These are phyloP conservation scores for Neurospora sublineolata DNA, from an alignment of 495 filamentous ascomycete species.

Conservation along the genomic window DNA sequence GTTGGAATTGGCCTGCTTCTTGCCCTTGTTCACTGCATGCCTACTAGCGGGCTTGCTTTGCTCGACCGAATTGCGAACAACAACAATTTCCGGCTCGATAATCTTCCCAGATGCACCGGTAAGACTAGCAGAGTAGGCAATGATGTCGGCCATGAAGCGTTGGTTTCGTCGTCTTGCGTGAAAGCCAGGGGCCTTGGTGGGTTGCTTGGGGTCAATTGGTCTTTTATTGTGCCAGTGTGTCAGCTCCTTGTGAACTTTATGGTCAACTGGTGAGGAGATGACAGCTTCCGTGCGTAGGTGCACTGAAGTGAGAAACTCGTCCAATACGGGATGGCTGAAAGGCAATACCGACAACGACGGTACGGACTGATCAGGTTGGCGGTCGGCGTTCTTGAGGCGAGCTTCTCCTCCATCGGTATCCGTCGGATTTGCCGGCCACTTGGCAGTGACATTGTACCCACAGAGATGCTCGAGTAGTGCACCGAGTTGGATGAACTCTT, in stretches of 20 bases:
- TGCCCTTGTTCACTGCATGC: conserved; percentile 11
- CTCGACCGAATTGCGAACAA: conserved; percentile 22
- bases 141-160: conserved; percentile 52
- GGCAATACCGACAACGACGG: conserved; percentile 35
- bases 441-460: conserved; percentile 10
- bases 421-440: neutral
- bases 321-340: conserved; percentile 48
- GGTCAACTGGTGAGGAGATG: conserved; percentile 1
- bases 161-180: conserved; percentile 29
- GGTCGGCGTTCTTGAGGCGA: conserved; percentile 1
- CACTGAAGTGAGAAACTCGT: conserved; percentile 45
- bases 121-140: conserved; percentile 57
- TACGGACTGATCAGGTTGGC: neutral
- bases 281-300: conserved; percentile 28
- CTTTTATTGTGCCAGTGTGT: conserved; percentile 56
- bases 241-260: conserved; percentile 43
- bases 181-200: conserved; percentile 12
- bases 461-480: conserved; percentile 15
- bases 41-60: conserved; percentile 11
- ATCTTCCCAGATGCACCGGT: conserved; percentile 50
- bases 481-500: conserved; percentile 1
- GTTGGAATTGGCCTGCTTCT: conserved; percentile 16
- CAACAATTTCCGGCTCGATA: conserved; percentile 51
- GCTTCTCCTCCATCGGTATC: neutral
- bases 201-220: conserved; percentile 32